phyloP scores from a whole-genome alignment of 129 eudicot genomes.

The Artemisia argyi region DNA sequence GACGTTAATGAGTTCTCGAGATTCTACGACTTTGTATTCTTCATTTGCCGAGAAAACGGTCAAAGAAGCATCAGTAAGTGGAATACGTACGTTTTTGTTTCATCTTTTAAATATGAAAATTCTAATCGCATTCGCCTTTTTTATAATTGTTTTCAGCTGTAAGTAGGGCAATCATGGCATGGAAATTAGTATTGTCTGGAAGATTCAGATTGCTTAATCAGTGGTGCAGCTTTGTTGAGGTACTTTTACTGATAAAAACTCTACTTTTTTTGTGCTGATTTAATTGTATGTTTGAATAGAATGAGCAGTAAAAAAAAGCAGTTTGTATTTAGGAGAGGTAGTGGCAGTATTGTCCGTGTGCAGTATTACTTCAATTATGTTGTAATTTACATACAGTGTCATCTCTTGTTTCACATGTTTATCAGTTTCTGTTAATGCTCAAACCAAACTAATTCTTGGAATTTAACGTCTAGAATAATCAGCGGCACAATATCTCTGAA shows the following conservation, averaged over 20 bases:
- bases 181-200: constrained; percentile 78
- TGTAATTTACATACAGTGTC: not conserved
- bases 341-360: not conserved
- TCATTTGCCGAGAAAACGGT: constrained; percentile 80
- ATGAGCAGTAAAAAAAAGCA: not conserved
- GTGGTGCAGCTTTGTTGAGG: constrained; percentile 89
- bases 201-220: constrained; percentile 79
- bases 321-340: constrained; percentile 2
- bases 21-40: constrained; percentile 85
- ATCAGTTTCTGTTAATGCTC: not conserved
- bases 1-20: constrained; percentile 72
- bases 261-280: not conserved
- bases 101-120: not conserved
- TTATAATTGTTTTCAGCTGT: constrained; percentile 49
- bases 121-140: constrained; percentile 2
- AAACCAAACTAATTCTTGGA: constrained; percentile 18
- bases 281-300: not conserved
- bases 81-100: not conserved
- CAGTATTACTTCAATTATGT: constrained; percentile 1
- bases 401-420: not conserved
- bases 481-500: constrained; percentile 88
- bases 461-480: constrained; percentile 54
- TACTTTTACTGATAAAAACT: constrained; percentile 23
- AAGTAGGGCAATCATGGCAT: constrained; percentile 73
- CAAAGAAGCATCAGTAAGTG: constrained; percentile 86